Conservation (phyloP, 805 yeast genomes). For the Schizosaccharomyces pombe region DNA sequence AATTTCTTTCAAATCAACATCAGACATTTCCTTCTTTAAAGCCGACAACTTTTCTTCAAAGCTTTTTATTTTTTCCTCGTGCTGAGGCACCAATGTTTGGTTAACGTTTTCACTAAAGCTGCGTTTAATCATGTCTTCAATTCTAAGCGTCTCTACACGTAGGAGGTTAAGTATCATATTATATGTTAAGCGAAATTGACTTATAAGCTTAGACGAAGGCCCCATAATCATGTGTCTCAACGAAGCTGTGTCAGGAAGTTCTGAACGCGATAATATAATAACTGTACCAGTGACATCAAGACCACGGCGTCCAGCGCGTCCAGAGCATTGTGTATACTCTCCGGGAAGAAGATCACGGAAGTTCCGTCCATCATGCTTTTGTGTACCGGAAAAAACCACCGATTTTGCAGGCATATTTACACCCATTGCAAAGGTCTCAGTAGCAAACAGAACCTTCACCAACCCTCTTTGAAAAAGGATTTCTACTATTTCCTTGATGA, state of each 20-base stretch:
- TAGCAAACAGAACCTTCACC: conserved; percentile 79
- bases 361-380: conserved; percentile 76
- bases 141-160: conserved; percentile 80
- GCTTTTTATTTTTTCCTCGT: conserved; percentile 38
- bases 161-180: conserved; percentile 81
- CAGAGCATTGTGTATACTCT: conserved; percentile 97
- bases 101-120: conserved; percentile 81
- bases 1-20: conserved; percentile 21
- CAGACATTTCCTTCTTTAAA: conserved; percentile 17
- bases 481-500: conserved; percentile 80
- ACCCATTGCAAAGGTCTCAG: conserved; percentile 95
- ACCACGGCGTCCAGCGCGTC: conserved; percentile 96
- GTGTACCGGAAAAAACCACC: conserved; percentile 62
- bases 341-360: conserved; percentile 76
- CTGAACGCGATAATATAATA: conserved; percentile 23
- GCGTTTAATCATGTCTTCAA: conserved; percentile 95
- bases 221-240: conserved; percentile 73
- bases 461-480: conserved; percentile 68
- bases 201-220: conserved; percentile 64
- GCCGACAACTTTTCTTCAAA: conserved; percentile 25
- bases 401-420: conserved; percentile 89
- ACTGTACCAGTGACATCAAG: conserved; percentile 85
- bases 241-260: conserved; percentile 15
- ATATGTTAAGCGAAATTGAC: conserved; percentile 85
- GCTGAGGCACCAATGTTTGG: conserved; percentile 69